Evolutionary conservation across 768 basidiomycete genomes (phyloP), one percentile per base, ranked within the genome.

Genomic region (Lentinula raphanica): DNA sequence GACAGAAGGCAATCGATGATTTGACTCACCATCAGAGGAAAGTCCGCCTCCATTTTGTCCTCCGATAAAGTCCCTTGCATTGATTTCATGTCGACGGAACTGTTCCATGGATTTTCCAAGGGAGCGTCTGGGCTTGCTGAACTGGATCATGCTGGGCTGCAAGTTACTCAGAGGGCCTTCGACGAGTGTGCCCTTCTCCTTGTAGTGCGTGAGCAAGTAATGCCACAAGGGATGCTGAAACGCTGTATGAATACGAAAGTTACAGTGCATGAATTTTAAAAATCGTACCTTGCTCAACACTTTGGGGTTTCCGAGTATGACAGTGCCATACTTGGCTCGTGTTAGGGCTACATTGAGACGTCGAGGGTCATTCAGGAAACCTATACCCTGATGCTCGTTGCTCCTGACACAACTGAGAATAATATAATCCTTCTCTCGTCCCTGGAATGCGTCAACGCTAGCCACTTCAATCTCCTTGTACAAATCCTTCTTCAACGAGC

Each of bases 391-490:
- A 69, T 99, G 97, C 69, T 99, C 97, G 71, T 99, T 99, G 74
- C 94, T 96, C 70, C 97, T 79, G 17, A 99, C 97, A 67, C 97
- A 98, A 68, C 90, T 92, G 49, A 99, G 80, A 66, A 99, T 98
- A 71, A 99, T 98, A 67, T 99, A 99, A 71, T 99, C 97, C 81
- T 99, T 99, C 77, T 99, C 97, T 68, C 97, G 84, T 49, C 97
- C 97, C 69, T 99, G 97, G 84, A 99, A 99, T 5, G 97, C 97
- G 69, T 99, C 97, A 55, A 99, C 97, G 62, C 91, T 94, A 4
- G 97, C 97, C 49, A 99, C 97, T 69, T 99, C 97, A 39, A 99
- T 95, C 67, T 99, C 97, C 78, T 99, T 99, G 78, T 99, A 99
- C 17, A 98, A 72, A 63, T 99, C 97, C 76, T 98, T 99, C 86